phyloP scores from a whole-genome alignment of 805 yeast species.

The Scheffersomyces lignosus region DNA sequence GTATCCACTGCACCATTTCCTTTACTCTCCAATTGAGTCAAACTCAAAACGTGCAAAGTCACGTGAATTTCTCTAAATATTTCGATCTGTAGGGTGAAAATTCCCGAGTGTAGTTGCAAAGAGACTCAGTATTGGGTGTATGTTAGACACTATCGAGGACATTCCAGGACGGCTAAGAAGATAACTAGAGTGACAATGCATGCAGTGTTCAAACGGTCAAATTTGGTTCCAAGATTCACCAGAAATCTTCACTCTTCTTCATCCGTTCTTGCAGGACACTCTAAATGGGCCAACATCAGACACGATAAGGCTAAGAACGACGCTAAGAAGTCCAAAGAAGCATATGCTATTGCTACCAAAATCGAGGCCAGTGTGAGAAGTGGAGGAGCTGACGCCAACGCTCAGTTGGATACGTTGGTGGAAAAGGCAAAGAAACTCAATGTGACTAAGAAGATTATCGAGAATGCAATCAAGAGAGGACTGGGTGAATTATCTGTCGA shows the following conservation, averaged over 20 bases:
- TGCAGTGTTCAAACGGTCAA: no score
- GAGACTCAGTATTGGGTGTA: no score
- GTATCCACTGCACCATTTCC: no score
- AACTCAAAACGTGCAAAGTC: no score
- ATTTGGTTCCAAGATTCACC: no score
- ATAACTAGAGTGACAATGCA: no score
- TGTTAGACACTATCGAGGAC: no score
- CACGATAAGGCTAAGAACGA: constrained; percentile 95
- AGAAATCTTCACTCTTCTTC: constrained; percentile 17
- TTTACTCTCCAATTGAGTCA: no score
- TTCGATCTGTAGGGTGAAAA: no score
- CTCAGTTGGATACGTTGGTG: constrained; percentile 68
- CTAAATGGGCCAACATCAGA: constrained; percentile 93
- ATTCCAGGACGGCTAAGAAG: no score
- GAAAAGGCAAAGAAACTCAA: constrained; percentile 77
- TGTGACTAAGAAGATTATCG: constrained; percentile 82
- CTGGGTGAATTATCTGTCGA: constrained; percentile 59
- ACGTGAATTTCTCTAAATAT: no score
- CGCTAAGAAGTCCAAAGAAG: constrained; percentile 66
- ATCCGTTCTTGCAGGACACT: constrained; percentile 67
- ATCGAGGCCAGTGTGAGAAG: constrained; percentile 73
- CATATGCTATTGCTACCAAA: constrained; percentile 69
- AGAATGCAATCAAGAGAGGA: constrained; percentile 84
- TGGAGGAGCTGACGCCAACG: constrained; percentile 66
- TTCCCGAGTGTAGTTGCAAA: no score